Percentiles rank a stretch among this genome's conserved stretches.
Evolutionary conservation across 2,329 filamentous ascomycete species (phyloP).

Genomic region (Apiospora koreana): DNA sequence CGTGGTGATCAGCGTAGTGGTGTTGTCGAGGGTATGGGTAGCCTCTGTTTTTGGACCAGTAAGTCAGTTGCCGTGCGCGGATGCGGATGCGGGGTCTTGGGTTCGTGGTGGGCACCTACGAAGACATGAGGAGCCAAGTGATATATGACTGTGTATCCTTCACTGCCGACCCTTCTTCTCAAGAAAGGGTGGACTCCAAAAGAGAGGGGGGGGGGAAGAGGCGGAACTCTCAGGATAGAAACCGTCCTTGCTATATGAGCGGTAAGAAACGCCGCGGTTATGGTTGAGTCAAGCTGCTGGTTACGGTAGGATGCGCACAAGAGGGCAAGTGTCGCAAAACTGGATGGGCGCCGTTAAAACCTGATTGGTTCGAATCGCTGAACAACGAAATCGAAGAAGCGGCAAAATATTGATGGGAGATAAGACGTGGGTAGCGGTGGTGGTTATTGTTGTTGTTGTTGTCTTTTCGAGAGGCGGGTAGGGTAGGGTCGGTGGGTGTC

Average conservation of each 20-base stretch:
- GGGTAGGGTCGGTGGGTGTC: background rate
- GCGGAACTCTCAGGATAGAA: constrained; percentile 17
- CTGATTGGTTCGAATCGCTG: background rate
- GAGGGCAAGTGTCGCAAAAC: background rate
- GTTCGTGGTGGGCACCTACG: constrained; percentile 36
- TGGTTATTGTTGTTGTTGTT: background rate
- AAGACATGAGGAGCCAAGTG: constrained; percentile 21
- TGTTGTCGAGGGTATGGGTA: constrained; percentile 25
- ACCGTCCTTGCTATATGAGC: constrained; percentile 17
- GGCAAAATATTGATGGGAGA: background rate
- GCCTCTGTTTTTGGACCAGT: background rate
- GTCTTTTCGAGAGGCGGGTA: background rate
- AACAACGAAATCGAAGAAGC: background rate
- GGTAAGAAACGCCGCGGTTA: constrained; percentile 20
- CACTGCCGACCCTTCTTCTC: constrained; percentile 47
- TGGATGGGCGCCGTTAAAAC: background rate
- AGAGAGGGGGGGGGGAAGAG: background rate
- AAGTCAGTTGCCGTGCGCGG: constrained; percentile 4
- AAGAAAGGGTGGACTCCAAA: constrained; percentile 37
- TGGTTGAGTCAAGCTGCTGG: constrained; percentile 14
- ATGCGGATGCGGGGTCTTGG: constrained; percentile 1
- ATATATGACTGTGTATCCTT: constrained; percentile 37
- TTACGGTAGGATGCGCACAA: constrained; percentile 12
- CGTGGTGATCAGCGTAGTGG: constrained; percentile 28
- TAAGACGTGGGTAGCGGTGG: background rate